These are phyloP conservation scores for Anastatica hierochuntica DNA, from an alignment of 345 rosid genomes.

Conservation along the genomic window DNA sequence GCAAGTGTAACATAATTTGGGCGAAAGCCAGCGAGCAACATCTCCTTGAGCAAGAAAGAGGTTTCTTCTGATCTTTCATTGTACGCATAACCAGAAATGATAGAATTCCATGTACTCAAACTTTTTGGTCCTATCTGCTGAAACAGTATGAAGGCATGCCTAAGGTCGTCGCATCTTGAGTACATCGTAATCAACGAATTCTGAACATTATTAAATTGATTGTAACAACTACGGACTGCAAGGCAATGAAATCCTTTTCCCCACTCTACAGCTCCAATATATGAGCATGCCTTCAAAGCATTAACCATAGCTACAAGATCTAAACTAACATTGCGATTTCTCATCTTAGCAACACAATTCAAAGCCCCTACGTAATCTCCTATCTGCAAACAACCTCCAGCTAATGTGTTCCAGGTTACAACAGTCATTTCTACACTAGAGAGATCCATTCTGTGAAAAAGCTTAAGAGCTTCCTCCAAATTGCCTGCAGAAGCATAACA, in stretches of 20 bases:
- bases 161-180: constrained; percentile 50
- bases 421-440: constrained; percentile 36
- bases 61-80: constrained; percentile 44
- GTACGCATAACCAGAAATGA: constrained; percentile 51
- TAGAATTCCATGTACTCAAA: constrained; percentile 62
- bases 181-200: constrained; percentile 70
- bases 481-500: constrained; percentile 49
- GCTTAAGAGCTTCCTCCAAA: constrained; percentile 46
- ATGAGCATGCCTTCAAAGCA: constrained; percentile 66
- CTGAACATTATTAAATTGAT: constrained; percentile 32
- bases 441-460: constrained; percentile 38
- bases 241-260: constrained; percentile 62
- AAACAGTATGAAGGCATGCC: constrained; percentile 40
- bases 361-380: constrained; percentile 44
- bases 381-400: constrained; percentile 34
- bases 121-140: constrained; percentile 29
- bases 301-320: constrained; percentile 48
- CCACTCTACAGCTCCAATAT: constrained; percentile 34
- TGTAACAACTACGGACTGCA: constrained; percentile 33
- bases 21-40: constrained; percentile 47
- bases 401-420: constrained; percentile 60
- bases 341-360: constrained; percentile 36
- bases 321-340: constrained; percentile 30
- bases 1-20: constrained; percentile 67
- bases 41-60: constrained; percentile 39